Percentiles rank a stretch among this genome's conserved stretches.
phyloP scores from a whole-genome alignment of 306 rosid genomes.

The Cucumis melo region DNA sequence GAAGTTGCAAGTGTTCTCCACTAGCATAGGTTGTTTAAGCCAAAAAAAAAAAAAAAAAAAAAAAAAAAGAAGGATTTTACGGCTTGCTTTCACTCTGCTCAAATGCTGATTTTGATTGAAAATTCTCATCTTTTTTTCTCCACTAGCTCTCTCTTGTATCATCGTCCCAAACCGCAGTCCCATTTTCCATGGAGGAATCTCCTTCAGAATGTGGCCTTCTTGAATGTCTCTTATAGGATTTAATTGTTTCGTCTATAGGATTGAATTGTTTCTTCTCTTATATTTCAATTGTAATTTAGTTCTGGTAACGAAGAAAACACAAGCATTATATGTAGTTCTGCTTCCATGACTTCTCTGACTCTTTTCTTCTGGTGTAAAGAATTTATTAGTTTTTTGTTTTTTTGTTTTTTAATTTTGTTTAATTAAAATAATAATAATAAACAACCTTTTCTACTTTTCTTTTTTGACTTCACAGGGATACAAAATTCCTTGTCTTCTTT shows the following conservation, averaged over 20 bases:
- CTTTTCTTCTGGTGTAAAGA: background rate
- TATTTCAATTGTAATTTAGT: conserved; percentile 1
- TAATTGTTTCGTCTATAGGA: no score
- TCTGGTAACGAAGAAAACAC: background rate
- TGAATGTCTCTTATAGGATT: background rate
- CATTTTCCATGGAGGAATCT: background rate
- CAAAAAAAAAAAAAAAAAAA: no score
- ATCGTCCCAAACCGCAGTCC: background rate
- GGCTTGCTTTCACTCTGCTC: background rate
- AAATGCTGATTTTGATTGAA: background rate
- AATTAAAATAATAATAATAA: no score
- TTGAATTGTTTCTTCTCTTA: background rate
- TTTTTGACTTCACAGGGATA: no score
- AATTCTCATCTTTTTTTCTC: background rate
- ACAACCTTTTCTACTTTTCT: no score
- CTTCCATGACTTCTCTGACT: background rate
- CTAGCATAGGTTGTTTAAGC: background rate
- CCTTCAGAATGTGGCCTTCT: background rate
- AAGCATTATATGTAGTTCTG: background rate
- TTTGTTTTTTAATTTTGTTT: no score
- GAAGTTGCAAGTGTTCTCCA: background rate
- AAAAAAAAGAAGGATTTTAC: background rate
- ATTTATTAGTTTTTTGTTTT: background rate
- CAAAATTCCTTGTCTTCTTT: no score
- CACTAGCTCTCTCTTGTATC: background rate